phyloP scores from a whole-genome alignment of 768 basidiomycete genomes.

The Pleurotus cornucopiae region DNA sequence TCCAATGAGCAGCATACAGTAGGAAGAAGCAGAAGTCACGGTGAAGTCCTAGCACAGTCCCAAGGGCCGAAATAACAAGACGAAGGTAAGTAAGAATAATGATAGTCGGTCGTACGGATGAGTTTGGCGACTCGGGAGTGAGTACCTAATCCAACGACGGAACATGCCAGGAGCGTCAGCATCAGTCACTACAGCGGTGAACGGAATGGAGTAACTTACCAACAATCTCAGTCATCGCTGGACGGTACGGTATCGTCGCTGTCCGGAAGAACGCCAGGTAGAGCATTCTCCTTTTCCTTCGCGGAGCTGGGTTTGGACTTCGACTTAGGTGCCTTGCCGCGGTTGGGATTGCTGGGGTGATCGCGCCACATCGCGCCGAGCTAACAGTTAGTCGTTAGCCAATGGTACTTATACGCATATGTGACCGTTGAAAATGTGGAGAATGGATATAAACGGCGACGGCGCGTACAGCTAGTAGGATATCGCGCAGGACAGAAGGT shows the following conservation, averaged over 20 bases:
- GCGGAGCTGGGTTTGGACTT: constrained; percentile 12
- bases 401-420: neutral
- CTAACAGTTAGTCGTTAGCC: constrained; percentile 22
- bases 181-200: no score
- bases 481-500: neutral
- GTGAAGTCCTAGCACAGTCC: no score
- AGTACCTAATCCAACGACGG: no score
- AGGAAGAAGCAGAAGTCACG: no score
- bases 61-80: no score
- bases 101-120: no score
- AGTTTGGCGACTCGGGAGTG: no score
- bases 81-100: no score
- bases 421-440: neutral
- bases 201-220: no score
- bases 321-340: constrained; percentile 37
- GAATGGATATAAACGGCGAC: neutral
- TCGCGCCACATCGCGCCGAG: constrained; percentile 55
- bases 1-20: no score
- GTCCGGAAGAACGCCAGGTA: neutral
- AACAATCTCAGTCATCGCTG: neutral
- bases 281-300: constrained; percentile 3
- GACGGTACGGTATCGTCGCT: constrained; percentile 5
- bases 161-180: no score
- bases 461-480: neutral
- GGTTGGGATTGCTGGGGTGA: constrained; percentile 61